Evolutionary conservation across 2,329 filamentous ascomycete species (phyloP).

Genomic region (Fusarium nelsonii): DNA sequence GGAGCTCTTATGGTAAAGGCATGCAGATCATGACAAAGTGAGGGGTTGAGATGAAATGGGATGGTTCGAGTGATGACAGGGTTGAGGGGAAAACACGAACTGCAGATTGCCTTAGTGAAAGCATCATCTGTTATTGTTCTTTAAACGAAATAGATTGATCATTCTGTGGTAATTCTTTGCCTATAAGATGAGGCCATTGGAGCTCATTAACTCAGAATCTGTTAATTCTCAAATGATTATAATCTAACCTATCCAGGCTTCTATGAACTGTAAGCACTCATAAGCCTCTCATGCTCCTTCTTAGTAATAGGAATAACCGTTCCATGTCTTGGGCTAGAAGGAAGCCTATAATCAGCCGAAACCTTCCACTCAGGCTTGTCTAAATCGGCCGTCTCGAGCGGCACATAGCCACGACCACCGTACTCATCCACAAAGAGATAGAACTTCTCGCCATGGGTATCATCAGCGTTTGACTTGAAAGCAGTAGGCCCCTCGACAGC

Average conservation of each 20-base stretch:
- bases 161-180: not conserved
- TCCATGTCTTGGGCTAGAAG: constrained; percentile 64
- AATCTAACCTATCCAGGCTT: not conserved
- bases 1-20: constrained; percentile 24
- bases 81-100: not conserved
- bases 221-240: not conserved
- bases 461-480: constrained; percentile 63
- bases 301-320: constrained; percentile 66
- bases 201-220: not conserved
- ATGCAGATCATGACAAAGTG: not conserved
- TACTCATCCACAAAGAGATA: constrained; percentile 70
- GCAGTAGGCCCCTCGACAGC: constrained; percentile 65
- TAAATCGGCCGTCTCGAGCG: constrained; percentile 64
- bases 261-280: constrained; percentile 12
- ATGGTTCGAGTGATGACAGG: not conserved
- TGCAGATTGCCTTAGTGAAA: too few species aligned
- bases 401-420: constrained; percentile 63
- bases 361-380: constrained; percentile 63
- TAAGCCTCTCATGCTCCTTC: constrained; percentile 28
- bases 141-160: not conserved
- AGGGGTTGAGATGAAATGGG: constrained; percentile 17
- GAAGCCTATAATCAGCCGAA: constrained; percentile 59
- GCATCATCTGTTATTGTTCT: not conserved
- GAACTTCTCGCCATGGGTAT: constrained; percentile 65
- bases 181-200: too few species aligned